Evolutionary conservation across 805 yeast genomes (phyloP).

Genomic region (Saccharomycopsis guyanensis): DNA sequence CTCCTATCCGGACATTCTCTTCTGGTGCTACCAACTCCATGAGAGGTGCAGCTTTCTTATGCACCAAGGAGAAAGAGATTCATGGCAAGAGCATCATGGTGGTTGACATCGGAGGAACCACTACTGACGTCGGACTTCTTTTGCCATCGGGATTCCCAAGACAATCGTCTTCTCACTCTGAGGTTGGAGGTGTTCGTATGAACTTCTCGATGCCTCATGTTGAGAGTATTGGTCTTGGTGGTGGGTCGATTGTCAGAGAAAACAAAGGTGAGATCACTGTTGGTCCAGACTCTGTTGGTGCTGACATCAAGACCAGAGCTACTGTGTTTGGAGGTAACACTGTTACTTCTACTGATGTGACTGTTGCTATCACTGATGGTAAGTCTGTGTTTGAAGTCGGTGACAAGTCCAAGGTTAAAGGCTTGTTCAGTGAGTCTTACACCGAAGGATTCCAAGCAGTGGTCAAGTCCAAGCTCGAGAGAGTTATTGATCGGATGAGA

Average conservation of each 20-base stretch:
- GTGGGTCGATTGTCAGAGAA: conserved; percentile 38
- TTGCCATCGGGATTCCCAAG: conserved; percentile 41
- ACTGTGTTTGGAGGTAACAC: conserved; percentile 37
- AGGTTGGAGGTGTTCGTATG: conserved; percentile 42
- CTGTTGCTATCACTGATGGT: conserved; percentile 23
- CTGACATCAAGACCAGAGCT: conserved; percentile 31
- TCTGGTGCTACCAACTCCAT: conserved; percentile 44
- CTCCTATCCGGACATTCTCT: conserved; percentile 41
- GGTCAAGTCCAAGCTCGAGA: conserved; percentile 30
- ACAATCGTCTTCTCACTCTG: conserved; percentile 36
- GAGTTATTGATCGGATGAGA: conserved; percentile 37
- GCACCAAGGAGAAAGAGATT: conserved; percentile 24
- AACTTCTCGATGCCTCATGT: conserved; percentile 46
- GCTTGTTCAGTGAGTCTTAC: conserved; percentile 20
- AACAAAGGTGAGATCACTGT: conserved; percentile 27
- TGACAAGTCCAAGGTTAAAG: conserved; percentile 22
- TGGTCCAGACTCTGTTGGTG: conserved; percentile 44
- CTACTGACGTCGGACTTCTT: conserved; percentile 42
- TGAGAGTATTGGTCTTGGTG: conserved; percentile 43
- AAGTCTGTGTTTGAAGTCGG: conserved; percentile 14
- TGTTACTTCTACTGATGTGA: conserved; percentile 35
- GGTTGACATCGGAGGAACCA: conserved; percentile 46
- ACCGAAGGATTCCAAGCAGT: conserved; percentile 19
- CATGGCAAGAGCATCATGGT: conserved; percentile 29
- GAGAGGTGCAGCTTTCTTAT: conserved; percentile 40